A percentile compares a stretch with the other conserved stretches of the same genome.
Evolutionary conservation across 2,329 filamentous ascomycete species (phyloP).

Genomic region (Fusarium tupiense): DNA sequence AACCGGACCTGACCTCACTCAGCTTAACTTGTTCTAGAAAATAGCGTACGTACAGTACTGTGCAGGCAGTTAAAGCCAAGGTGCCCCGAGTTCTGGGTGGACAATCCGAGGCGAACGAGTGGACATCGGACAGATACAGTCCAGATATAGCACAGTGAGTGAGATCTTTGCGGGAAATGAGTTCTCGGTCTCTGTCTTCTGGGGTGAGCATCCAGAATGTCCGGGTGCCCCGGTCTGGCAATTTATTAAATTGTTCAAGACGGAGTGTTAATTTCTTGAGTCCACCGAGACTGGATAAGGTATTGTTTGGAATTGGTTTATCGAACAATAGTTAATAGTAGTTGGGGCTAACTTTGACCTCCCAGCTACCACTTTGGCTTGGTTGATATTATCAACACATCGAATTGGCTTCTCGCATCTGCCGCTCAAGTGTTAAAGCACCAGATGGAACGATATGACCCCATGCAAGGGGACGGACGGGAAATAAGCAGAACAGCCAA

Average conservation of each 20-base stretch:
- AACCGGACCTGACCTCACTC: not conserved
- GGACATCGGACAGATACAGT: not conserved
- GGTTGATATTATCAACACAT: not conserved
- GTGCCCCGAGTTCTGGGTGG: slow-evolving; percentile 17
- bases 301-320: not conserved
- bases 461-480: slow-evolving; percentile 21
- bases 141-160: slow-evolving; percentile 11
- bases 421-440: slow-evolving; percentile 2
- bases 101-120: slow-evolving; percentile 22
- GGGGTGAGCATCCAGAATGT: slow-evolving; percentile 31
- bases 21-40: slow-evolving; percentile 29
- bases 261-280: slow-evolving; percentile 40
- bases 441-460: slow-evolving; percentile 12
- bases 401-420: slow-evolving; percentile 23
- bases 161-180: slow-evolving; percentile 42
- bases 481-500: slow-evolving; percentile 33
- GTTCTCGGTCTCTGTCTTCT: slow-evolving; percentile 25
- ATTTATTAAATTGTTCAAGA: slow-evolving; percentile 38
- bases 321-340: not conserved
- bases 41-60: slow-evolving; percentile 27
- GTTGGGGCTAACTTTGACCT: not conserved
- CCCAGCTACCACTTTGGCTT: not conserved
- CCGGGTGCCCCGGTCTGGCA: slow-evolving; percentile 39
- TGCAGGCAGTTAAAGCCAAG: slow-evolving; percentile 12
- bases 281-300: slow-evolving; percentile 35